Base-by-base conservation (phyloP, 768 basidiomycete species). In the Trametes coccinea region DNA sequence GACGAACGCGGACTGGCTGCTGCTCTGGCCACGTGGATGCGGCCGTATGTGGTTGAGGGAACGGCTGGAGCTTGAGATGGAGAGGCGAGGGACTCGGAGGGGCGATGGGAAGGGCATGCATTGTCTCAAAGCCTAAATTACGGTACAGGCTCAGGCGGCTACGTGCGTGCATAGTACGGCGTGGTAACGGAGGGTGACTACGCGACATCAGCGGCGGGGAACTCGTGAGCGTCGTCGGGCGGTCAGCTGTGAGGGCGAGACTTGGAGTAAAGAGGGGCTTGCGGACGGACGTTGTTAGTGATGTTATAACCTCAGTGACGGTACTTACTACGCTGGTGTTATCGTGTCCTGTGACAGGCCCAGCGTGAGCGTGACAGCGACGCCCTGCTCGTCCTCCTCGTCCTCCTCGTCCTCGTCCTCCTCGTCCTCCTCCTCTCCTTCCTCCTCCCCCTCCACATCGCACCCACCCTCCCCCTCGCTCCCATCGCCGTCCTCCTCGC, bases 1-100 rank as follows among this genome's bases (percentile, higher is more conserved):
- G 56, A 30, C 56, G 61, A 13, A 37, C 52, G 50, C 45, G 29
- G 45, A 56, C 55, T 62, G 55, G 61, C 61, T 53, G 37, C 2
- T 1, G 49, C n/a, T 10, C 27, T 10, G 0, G 31, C 51, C 56
- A 62, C 61, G 61, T 62, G 22, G 22, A 22, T 22, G 22, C 22
- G 22, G 22, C 22, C 22, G 22, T 22, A 22, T 22, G 22, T 22
- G 22, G 22, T 22, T 22, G 22, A 22, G 22, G 22, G 22, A 22
- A 22, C 22, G 22, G 22, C 22, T 22, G 22, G 22, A 22, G 22
- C 22, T 22, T 22, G 22, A 22, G 22, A 22, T 22, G 22, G 22
- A 22, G 22, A 22, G 22, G 22, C 22, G 22, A 22, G 22, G 22
- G 22, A 22, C 22, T 57, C 40, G 46, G 27, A 10, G 45, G 22